Conservation (phyloP, 192 early-diverging fungal species). For the Gryganskiella cystojenkinii region DNA sequence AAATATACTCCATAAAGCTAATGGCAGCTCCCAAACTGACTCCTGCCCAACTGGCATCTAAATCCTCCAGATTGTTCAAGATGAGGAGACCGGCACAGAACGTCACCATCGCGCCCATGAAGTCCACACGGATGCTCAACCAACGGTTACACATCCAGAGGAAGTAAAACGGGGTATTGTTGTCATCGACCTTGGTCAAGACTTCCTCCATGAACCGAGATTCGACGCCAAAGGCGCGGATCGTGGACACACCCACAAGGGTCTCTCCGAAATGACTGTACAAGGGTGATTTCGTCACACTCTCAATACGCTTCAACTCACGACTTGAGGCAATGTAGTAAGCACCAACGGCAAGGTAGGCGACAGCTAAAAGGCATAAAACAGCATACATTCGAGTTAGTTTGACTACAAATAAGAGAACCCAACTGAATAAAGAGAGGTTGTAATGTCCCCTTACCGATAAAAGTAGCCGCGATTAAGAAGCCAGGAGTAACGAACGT, state of each 20-base stretch:
- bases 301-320: conserved; percentile 89
- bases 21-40: conserved; percentile 85
- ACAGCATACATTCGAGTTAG: conserved; percentile 1
- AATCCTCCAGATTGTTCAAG: conserved; percentile 53
- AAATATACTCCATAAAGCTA: conserved; percentile 68
- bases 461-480: conserved; percentile 61
- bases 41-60: conserved; percentile 86
- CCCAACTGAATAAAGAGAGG: not conserved
- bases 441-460: conserved; percentile 58
- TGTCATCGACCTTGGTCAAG: conserved; percentile 63
- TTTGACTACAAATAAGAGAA: conserved; percentile 9
- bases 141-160: conserved; percentile 88
- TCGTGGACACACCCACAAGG: conserved; percentile 75
- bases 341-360: conserved; percentile 41
- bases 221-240: conserved; percentile 85
- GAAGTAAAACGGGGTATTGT: conserved; percentile 84
- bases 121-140: conserved; percentile 85
- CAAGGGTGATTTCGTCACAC: conserved; percentile 75
- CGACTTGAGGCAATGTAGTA: conserved; percentile 61
- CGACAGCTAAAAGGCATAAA: too few relatives aligned
- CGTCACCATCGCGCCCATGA: conserved; percentile 76
- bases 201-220: conserved; percentile 72
- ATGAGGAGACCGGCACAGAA: conserved; percentile 74
- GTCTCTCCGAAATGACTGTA: conserved; percentile 89
- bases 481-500: conserved; percentile 72